phyloP scores from a whole-genome alignment of 148 eudicot genomes.

The Fagopyrum tataricum region DNA sequence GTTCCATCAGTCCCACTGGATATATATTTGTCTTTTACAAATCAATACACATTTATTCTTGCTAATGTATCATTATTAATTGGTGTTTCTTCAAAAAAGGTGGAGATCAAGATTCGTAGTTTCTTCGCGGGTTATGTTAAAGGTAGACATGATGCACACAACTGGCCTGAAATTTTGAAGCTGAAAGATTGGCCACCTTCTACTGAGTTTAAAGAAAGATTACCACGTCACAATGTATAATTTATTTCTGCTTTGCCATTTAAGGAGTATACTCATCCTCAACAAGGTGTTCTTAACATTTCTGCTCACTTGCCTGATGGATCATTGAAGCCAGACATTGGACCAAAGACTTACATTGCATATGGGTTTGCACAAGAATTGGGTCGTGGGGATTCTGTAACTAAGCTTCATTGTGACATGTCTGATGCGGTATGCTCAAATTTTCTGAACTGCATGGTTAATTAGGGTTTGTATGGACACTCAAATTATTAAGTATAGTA shows the following conservation, averaged over 20 bases:
- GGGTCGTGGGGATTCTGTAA: constrained; percentile 71
- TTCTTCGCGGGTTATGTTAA: constrained; percentile 48
- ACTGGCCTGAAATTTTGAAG: constrained; percentile 58
- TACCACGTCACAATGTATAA: constrained; percentile 61
- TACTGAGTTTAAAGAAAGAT: constrained; percentile 41
- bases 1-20: not conserved
- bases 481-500: too few relatives aligned
- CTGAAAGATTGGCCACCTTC: constrained; percentile 68
- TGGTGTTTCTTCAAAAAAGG: constrained; percentile 21
- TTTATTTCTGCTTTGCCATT: constrained; percentile 64
- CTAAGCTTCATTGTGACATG: constrained; percentile 60
- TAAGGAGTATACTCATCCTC: constrained; percentile 61
- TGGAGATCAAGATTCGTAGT: constrained; percentile 40
- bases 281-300: constrained; percentile 39
- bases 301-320: constrained; percentile 36
- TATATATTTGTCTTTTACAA: not conserved
- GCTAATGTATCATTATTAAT: not conserved
- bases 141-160: constrained; percentile 15
- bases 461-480: too few relatives aligned
- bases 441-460: too few relatives aligned
- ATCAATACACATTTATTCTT: not conserved
- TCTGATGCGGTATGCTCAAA: constrained; percentile 57
- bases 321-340: constrained; percentile 49
- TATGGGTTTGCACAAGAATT: constrained; percentile 63
- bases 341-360: constrained; percentile 69